Base-by-base conservation (phyloP, 2,329 filamentous ascomycete genomes). In the Grosmannia huntii region DNA sequence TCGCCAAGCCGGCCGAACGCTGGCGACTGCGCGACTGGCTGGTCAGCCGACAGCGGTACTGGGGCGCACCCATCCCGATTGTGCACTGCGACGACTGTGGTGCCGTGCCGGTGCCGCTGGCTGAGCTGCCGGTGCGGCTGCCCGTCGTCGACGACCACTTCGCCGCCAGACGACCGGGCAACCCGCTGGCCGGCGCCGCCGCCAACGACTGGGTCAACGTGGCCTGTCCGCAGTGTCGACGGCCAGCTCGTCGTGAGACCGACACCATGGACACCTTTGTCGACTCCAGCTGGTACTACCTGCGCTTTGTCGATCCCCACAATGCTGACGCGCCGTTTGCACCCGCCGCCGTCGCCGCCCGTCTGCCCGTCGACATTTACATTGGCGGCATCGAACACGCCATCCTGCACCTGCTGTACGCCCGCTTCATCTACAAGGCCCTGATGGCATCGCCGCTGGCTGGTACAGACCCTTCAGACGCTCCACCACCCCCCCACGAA, bases 251-350 rank as follows among this genome's bases (percentile, higher is more conserved):
- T 68, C 81, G 90, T 62, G 90, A 96, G 63, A 95, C 90, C 0
- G 90, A 96, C 68, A 96, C 90, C 3, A 95, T 96, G 90, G 90
- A 96, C 69, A 96, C 90, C 0, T 96, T 96, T 71, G 90, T 96
- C 61, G 90, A 95, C 71, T 95, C 90, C 1, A 95, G 90, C 57
- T 96, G 90, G 90, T 96, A 96, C 70, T 95, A 85, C 66, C 83
- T 91, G 72, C 82, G 89, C 14, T 95, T 90, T 65, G 72, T 85
- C 31, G 89, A 95, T 65, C 75, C 87, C 1, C 75, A 83, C 21
- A 91, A 94, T 63, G 63, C 75, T 16, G 66, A 77, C 2, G 68
- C 74, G 16, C 83, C 83, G 0, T 84, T 95, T 62, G 83, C 82
- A 0, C 71, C 82, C n/a, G 72, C 76, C 21, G 76, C 76, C 12